phyloP scores from a whole-genome alignment of 1,284 basidiomycete genomes.

The Ustilago curta region DNA sequence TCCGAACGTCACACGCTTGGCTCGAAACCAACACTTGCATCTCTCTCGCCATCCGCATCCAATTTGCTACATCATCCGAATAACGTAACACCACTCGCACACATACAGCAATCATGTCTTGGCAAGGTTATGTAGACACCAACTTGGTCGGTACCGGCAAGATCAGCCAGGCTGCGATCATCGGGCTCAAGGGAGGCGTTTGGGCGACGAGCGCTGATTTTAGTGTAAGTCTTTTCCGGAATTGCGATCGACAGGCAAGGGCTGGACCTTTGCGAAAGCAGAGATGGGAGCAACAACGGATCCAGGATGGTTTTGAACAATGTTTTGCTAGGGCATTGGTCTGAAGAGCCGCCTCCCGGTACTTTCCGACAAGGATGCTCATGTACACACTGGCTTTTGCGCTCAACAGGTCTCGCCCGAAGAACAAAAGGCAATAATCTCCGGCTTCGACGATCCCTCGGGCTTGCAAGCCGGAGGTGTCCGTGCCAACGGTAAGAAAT shows the following conservation, averaged over 20 bases:
- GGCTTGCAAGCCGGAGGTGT: conserved; percentile 75
- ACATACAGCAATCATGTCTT: conserved; percentile 51
- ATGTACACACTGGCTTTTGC: no score
- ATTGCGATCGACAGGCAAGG: no score
- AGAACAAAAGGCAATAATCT: conserved; percentile 80
- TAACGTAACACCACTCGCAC: no score
- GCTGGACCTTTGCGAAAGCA: no score
- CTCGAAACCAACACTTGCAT: conserved; percentile 14
- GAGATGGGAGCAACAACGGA: no score
- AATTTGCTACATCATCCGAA: no score
- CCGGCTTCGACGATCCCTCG: conserved; percentile 73
- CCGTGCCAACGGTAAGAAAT: conserved; percentile 81
- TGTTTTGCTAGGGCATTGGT: no score
- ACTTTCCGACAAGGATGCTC: no score
- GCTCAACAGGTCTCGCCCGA: conserved; percentile 76
- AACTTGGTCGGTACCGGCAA: conserved; percentile 84
- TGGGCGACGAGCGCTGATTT: conserved; percentile 86
- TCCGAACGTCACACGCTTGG: not conserved
- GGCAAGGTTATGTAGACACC: conserved; percentile 84
- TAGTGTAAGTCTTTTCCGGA: conserved; percentile 72
- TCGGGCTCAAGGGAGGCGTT: conserved; percentile 85
- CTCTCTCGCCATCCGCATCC: not conserved
- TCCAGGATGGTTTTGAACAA: no score
- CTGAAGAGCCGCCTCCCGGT: no score
- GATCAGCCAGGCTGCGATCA: conserved; percentile 82